Base-by-base conservation (phyloP, 2,329 filamentous ascomycete species). In the Ramichloridium luteum region DNA sequence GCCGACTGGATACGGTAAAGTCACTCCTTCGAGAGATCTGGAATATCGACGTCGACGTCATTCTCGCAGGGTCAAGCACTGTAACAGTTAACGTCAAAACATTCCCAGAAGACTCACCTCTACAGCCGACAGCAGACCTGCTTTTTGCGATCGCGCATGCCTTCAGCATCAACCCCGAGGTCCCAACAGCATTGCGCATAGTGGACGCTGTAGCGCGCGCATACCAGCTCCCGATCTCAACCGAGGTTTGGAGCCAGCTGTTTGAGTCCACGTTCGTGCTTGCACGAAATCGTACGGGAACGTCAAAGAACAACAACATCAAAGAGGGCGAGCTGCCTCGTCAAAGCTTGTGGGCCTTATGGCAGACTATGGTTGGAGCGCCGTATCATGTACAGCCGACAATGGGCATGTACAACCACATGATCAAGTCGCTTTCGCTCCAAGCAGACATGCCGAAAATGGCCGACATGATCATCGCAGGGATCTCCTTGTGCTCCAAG, bases 81-180 rank as follows among this genome's bases (percentile, higher is more conserved):
- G 27, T 47, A 46, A n/a, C 40, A 4, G 37, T 57, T 12, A 47
- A 53, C 9, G 48, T 50, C 3, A 59, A 49, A 16, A 45, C 48
- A 2, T 64, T 70, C 26, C 49, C 59, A 1, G 46, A 43, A 1
- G 59, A 63, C 16, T 76, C 70, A 1, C 66, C 70, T 5, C 53
- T 78, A 17, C 59, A 62, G 30, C 81, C 82, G 2, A 72, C 69
- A 1, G 40, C 52, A 5, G 58, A 61, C 2, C 61, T 86, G 1
- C 62, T 88, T 13, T 62, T 70, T 33, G 68, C 76, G 6, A 58
- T 86, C n/a, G 76, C 77, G 4, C 74, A 83, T 48, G 61, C 65
- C 1, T 80, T 77, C 40, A 70, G 77, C n/a, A 67, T 65, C 38
- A 81, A 77, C 53, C 74, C 70, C 28, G 64, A 77, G 33, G 62